These are phyloP conservation scores for Eucalyptus paniculata DNA, from an alignment of 345 rosid species.

Conservation along the genomic window DNA sequence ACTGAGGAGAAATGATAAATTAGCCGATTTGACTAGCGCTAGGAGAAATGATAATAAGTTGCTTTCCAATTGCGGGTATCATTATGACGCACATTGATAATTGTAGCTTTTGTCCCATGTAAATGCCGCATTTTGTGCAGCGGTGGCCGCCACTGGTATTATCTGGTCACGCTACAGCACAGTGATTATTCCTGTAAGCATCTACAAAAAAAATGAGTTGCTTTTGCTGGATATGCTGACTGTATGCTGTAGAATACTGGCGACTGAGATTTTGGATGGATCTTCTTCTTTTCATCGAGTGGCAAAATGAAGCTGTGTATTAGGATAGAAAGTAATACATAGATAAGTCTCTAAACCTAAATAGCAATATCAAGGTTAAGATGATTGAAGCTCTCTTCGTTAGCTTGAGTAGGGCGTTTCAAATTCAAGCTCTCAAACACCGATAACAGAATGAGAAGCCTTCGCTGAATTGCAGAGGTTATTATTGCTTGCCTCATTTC, in stretches of 20 bases:
- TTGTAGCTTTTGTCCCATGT: background rate
- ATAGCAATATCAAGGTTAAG: background rate
- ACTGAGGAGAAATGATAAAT: background rate
- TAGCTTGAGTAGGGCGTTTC: background rate
- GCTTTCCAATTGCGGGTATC: background rate
- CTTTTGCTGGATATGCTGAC: background rate
- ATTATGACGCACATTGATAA: background rate
- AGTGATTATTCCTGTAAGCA: slow-evolving; percentile 73
- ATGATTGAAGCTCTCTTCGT: background rate
- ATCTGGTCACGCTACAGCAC: slow-evolving; percentile 77
- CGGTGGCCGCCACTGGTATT: slow-evolving; percentile 61
- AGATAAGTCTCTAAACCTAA: background rate
- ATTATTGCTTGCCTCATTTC: background rate
- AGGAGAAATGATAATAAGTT: background rate
- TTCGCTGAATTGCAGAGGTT: background rate
- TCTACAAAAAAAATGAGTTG: background rate
- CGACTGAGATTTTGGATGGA: background rate
- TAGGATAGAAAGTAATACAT: background rate
- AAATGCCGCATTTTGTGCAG: slow-evolving; percentile 15
- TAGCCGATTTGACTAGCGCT: background rate
- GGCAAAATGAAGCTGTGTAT: background rate
- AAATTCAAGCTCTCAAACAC: background rate
- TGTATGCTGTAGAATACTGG: background rate
- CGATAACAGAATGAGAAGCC: background rate
- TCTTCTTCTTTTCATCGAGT: background rate